Conservation (phyloP, 2,329 filamentous ascomycete species). For the Trichoderma citrinoviride region DNA sequence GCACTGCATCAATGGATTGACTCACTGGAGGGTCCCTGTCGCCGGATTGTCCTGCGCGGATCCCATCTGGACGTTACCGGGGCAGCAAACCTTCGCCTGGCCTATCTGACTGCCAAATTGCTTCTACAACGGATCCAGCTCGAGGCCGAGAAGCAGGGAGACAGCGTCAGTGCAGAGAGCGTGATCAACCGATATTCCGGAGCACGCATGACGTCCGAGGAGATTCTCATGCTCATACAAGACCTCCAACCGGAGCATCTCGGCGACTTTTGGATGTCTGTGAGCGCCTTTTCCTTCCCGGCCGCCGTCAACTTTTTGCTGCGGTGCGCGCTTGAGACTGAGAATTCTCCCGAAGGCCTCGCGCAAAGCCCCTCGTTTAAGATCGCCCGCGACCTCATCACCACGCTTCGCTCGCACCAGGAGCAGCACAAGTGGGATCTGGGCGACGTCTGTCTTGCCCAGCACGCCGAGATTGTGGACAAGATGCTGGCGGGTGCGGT, state of each 20-base stretch:
- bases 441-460: conserved; percentile 48
- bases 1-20: conserved; percentile 46
- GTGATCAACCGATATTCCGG: conserved; percentile 39
- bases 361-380: conserved; percentile 40
- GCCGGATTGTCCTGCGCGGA: conserved; percentile 43
- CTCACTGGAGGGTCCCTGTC: conserved; percentile 37
- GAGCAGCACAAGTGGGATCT: conserved; percentile 47
- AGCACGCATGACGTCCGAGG: conserved; percentile 46
- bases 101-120: conserved; percentile 49
- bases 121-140: conserved; percentile 48
- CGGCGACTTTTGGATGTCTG: conserved; percentile 50
- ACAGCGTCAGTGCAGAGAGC: conserved; percentile 25
- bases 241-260: conserved; percentile 45
- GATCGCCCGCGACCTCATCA: conserved; percentile 44
- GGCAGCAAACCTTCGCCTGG: conserved; percentile 50
- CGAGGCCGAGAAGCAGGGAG: conserved; percentile 38
- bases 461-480: conserved; percentile 48
- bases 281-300: conserved; percentile 47
- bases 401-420: conserved; percentile 40
- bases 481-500: conserved; percentile 37
- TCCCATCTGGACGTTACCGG: conserved; percentile 42
- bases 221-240: conserved; percentile 48
- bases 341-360: conserved; percentile 36
- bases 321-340: conserved; percentile 46
- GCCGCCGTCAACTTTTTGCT: conserved; percentile 51